Conservation (phyloP, 2,329 filamentous ascomycete species). For the Acephala macrosclerotiorum region DNA sequence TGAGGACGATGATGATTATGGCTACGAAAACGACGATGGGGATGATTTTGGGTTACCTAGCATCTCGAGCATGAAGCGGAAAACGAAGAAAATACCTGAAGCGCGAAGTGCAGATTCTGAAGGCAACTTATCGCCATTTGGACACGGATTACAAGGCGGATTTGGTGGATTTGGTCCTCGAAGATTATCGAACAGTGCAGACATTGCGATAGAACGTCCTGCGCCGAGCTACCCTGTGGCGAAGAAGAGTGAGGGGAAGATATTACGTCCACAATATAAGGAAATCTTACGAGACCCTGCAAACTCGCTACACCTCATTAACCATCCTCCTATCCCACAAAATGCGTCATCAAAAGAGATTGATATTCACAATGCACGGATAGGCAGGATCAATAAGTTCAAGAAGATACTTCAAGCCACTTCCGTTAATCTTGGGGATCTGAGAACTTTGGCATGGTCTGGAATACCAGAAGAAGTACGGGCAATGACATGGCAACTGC, state of each 20-base stretch:
- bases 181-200: constrained; percentile 83
- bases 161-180: constrained; percentile 51
- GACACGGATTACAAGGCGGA: constrained; percentile 48
- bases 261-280: constrained; percentile 95
- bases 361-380: constrained; percentile 85
- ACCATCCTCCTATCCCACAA: constrained; percentile 77
- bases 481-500: constrained; percentile 98
- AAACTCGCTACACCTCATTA: constrained; percentile 93
- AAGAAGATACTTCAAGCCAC: constrained; percentile 94
- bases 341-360: constrained; percentile 83
- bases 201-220: constrained; percentile 91
- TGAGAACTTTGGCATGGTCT: constrained; percentile 90
- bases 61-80: constrained; percentile 87
- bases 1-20: constrained; percentile 73
- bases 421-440: constrained; percentile 83
- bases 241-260: constrained; percentile 93
- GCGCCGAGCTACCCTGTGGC: constrained; percentile 84
- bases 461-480: constrained; percentile 94
- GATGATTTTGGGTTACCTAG: constrained; percentile 96
- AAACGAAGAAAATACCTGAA: constrained; percentile 55
- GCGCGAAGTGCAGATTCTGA: constrained; percentile 28
- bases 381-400: constrained; percentile 97
- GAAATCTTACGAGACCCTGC: constrained; percentile 90
- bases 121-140: constrained; percentile 43
- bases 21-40: constrained; percentile 83